Conservation (phyloP, 352 stramenopile genomes). For the Globisporangium perplexum region DNA sequence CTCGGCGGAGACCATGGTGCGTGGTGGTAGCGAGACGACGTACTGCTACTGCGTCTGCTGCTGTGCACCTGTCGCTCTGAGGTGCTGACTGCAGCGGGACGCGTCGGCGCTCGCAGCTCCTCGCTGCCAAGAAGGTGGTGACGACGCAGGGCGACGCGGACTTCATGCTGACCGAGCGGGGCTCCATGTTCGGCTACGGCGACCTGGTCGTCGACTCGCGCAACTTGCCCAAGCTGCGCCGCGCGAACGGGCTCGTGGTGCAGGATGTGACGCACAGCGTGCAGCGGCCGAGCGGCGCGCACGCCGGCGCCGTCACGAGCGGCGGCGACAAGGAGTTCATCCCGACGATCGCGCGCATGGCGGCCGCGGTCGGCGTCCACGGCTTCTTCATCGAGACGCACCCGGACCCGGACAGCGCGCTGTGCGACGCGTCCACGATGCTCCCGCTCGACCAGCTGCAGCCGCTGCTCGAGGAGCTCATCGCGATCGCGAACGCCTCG, state of each 20-base stretch:
- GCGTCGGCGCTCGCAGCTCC: slow-evolving; percentile 23
- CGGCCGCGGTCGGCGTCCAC: slow-evolving; percentile 79
- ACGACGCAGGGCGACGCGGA: slow-evolving; percentile 57
- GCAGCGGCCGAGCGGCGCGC: slow-evolving; percentile 49
- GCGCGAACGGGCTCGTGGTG: slow-evolving; percentile 61
- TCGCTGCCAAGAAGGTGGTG: slow-evolving; percentile 69
- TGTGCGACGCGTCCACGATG: slow-evolving; percentile 75
- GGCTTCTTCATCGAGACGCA: slow-evolving; percentile 90
- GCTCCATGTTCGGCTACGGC: slow-evolving; percentile 86
- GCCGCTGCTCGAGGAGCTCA: slow-evolving; percentile 62
- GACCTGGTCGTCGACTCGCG: slow-evolving; percentile 83
- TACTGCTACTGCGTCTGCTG: background rate
- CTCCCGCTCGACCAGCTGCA: slow-evolving; percentile 62
- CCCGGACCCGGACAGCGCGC: slow-evolving; percentile 47
- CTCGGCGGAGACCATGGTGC: slow-evolving; percentile 72
- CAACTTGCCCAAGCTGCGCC: slow-evolving; percentile 69
- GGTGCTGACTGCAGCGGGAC: background rate
- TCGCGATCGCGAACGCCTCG: slow-evolving; percentile 58
- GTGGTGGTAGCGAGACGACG: background rate
- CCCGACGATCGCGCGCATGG: slow-evolving; percentile 80
- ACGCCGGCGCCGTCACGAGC: slow-evolving; percentile 40
- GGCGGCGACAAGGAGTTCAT: slow-evolving; percentile 77
- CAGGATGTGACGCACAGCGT: slow-evolving; percentile 86
- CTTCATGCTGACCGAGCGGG: slow-evolving; percentile 82
- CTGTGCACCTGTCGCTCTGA: background rate